These are phyloP conservation scores for Xanthoparmelia taractica DNA, from an alignment of 495 filamentous ascomycete species.

Conservation along the genomic window DNA sequence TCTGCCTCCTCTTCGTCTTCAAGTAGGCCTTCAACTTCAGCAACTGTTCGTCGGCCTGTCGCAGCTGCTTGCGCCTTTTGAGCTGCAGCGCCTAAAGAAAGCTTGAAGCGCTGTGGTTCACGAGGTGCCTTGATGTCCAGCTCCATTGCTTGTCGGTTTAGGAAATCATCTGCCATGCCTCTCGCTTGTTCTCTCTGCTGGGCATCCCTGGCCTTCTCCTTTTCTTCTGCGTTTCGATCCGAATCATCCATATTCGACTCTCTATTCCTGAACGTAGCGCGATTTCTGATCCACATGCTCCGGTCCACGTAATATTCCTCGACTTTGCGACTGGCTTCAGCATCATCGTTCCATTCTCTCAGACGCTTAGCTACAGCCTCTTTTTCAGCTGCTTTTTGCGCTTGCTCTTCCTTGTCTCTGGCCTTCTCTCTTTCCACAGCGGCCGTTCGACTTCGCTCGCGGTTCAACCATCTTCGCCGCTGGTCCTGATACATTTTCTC, in stretches of 20 bases:
- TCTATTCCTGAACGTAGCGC: slow-evolving; percentile 59
- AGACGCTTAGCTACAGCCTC: slow-evolving; percentile 68
- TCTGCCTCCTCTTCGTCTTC: slow-evolving; percentile 89
- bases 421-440: slow-evolving; percentile 76
- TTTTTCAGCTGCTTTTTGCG: slow-evolving; percentile 47
- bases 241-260: slow-evolving; percentile 71
- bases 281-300: slow-evolving; percentile 74
- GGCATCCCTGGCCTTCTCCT: slow-evolving; percentile 59
- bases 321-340: slow-evolving; percentile 60
- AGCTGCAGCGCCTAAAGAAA: slow-evolving; percentile 83
- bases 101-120: slow-evolving; percentile 83
- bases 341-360: slow-evolving; percentile 81
- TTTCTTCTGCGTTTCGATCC: slow-evolving; percentile 70
- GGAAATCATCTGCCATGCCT: slow-evolving; percentile 87
- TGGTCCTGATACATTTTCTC: slow-evolving; percentile 81
- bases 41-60: slow-evolving; percentile 68
- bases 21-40: slow-evolving; percentile 86
- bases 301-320: slow-evolving; percentile 84
- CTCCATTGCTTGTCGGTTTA: slow-evolving; percentile 80
- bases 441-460: slow-evolving; percentile 73
- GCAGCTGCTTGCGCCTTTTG: slow-evolving; percentile 67
- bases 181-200: slow-evolving; percentile 70
- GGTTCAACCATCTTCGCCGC: slow-evolving; percentile 82
- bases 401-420: slow-evolving; percentile 65
- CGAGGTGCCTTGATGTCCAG: slow-evolving; percentile 57